Evolutionary conservation across 257 asterid species (phyloP).

Genomic region (Vinca minor): DNA sequence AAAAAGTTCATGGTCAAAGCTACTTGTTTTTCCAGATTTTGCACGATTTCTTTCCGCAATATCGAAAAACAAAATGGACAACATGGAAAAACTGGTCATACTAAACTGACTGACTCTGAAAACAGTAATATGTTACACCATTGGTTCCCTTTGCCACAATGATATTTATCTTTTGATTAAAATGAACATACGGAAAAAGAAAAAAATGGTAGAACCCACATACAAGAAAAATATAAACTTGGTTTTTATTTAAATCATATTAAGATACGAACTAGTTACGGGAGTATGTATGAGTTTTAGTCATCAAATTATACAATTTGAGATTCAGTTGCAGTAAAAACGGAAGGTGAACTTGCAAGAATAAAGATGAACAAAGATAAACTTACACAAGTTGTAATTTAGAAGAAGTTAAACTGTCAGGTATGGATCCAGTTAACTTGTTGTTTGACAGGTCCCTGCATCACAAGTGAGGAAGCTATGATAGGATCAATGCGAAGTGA

Average conservation of each 20-base stretch:
- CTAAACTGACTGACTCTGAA: not conserved
- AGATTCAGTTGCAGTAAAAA: not conserved
- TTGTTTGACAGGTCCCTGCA: conserved; percentile 88
- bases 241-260: not conserved
- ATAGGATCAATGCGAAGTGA: not conserved
- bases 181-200: not conserved
- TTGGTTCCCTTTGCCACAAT: not conserved
- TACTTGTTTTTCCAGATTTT: not conserved
- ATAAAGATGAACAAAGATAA: not conserved
- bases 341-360: conserved; percentile 2
- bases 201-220: not conserved
- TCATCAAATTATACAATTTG: not conserved
- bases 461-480: conserved; percentile 12
- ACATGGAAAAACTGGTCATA: not conserved
- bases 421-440: conserved; percentile 68
- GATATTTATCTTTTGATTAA: not conserved
- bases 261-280: not conserved
- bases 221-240: not conserved
- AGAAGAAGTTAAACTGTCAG: conserved; percentile 67
- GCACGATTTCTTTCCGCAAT: not conserved
- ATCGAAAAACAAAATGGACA: not conserved
- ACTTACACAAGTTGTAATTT: conserved; percentile 83
- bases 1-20: not conserved
- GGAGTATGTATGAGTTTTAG: not conserved
- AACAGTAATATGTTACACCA: not conserved